Conservation (phyloP, 2,329 filamentous ascomycete species). For the Pseudogymnoascus sp. region DNA sequence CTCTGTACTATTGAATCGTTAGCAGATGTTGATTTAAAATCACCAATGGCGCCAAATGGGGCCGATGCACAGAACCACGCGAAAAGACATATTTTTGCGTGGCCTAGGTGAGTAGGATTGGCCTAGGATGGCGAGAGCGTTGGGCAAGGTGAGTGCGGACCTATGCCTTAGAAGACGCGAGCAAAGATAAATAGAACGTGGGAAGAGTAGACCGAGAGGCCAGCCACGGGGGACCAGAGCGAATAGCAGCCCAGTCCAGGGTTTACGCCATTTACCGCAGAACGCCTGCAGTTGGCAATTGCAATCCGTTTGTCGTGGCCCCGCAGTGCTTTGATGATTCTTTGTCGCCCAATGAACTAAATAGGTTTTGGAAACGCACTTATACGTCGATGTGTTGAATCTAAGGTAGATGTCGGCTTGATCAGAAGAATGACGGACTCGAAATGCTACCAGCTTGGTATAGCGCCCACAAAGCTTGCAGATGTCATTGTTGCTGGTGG, state of each 20-base stretch:
- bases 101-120: constrained; percentile 47
- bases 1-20: constrained; percentile 41
- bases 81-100: constrained; percentile 57
- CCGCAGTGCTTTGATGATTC: constrained; percentile 12
- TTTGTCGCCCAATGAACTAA: constrained; percentile 12
- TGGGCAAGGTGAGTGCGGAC: constrained; percentile 56
- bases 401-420: constrained; percentile 16
- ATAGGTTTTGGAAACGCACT: constrained; percentile 17
- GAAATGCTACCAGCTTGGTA: constrained; percentile 17
- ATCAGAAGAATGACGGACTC: constrained; percentile 17
- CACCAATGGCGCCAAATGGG: constrained; percentile 38
- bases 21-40: constrained; percentile 14
- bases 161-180: constrained; percentile 51
- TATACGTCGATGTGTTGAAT: constrained; percentile 18
- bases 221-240: constrained; percentile 17
- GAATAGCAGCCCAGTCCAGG: constrained; percentile 13
- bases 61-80: constrained; percentile 42
- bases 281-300: neutral
- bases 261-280: neutral
- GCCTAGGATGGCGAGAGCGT: constrained; percentile 55
- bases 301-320: neutral
- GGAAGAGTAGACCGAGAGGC: constrained; percentile 17
- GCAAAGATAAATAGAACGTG: constrained; percentile 37
- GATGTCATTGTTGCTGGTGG: constrained; percentile 15
- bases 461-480: constrained; percentile 18